Conservation (phyloP, 352 stramenopile species). For the Phytophthora meadii region DNA sequence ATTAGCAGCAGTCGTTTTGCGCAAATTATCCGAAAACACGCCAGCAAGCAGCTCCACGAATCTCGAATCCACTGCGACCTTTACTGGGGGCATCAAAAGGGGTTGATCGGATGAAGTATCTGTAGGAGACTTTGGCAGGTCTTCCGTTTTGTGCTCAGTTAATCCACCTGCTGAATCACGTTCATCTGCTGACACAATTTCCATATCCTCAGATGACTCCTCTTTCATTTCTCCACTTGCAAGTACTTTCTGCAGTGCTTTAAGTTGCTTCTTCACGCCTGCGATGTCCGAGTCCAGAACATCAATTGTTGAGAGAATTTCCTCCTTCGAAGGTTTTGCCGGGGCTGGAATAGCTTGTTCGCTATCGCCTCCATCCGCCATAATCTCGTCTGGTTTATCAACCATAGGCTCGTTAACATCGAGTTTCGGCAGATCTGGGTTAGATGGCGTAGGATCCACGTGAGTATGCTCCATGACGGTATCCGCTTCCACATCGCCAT, state of each 20-base stretch:
- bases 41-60: constrained; percentile 69
- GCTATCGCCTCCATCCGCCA: constrained; percentile 9
- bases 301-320: constrained; percentile 85
- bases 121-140: constrained; percentile 5
- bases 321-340: constrained; percentile 68
- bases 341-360: constrained; percentile 10
- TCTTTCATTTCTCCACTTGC: constrained; percentile 61
- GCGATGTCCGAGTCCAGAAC: constrained; percentile 73
- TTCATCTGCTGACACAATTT: constrained; percentile 39
- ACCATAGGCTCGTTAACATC: not conserved
- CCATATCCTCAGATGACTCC: constrained; percentile 45
- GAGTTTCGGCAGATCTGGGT: constrained; percentile 14
- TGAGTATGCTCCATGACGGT: not conserved
- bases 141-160: not conserved
- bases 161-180: constrained; percentile 1
- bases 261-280: constrained; percentile 77
- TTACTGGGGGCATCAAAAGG: constrained; percentile 34
- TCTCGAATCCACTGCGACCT: constrained; percentile 64
- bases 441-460: constrained; percentile 8
- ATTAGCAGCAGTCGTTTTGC: constrained; percentile 60
- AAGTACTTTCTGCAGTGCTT: constrained; percentile 53
- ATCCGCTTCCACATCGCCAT: constrained; percentile 2
- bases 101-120: constrained; percentile 7
- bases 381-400: constrained; percentile 7
- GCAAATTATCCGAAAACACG: constrained; percentile 72